Evolutionary conservation across 768 basidiomycete species (phyloP), one percentile per base, ranked within the genome.

Genomic region (Pilatotrama ljubarskyi): DNA sequence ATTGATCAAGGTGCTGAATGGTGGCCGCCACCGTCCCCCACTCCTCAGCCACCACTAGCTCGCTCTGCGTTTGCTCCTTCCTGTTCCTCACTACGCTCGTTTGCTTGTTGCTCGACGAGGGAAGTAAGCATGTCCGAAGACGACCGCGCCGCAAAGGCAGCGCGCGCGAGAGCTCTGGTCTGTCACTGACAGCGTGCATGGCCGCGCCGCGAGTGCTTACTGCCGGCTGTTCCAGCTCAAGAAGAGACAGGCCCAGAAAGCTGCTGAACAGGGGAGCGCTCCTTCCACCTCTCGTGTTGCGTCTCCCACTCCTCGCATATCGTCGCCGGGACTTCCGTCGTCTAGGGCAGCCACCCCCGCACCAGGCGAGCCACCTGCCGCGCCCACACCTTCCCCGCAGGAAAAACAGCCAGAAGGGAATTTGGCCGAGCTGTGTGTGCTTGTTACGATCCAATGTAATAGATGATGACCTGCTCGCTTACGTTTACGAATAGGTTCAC

Each of bases 131-230:
- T 73, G 73, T 70, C 85, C 24, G 91, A 91, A 67, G 85, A 86
- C 59, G 92, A 93, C 62, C 84, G 91, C 61, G 89, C 90, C 53
- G 84, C 84, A 15, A 92, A 89, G 74, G 84, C 91, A 55, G 92
- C 92, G 2, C 84, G 92, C 62, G 92, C 89, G 55, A 91, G 89
- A 73, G 91, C 89, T 49, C 69, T 94, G 84, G 92, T 93, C 71
- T 58, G 81, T 73, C 51, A 56, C 50, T 40, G 17, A 48, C 18
- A 36, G 17, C 43, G 47, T 32, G 46, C 24, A 37, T 29, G 37
- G 29, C 18, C 14, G 9, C 10, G 14, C 35, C 41, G 44, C 22
- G 7, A 32, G 32, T 40, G 41, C 62, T 59, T 29, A 55, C 41
- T 24, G 40, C 36, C 29, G 37, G 52, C 51, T n/a, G 47, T 55